These are phyloP conservation scores for Baudoinia panamericana DNA, from an alignment of 495 filamentous ascomycete genomes.

Conservation along the genomic window DNA sequence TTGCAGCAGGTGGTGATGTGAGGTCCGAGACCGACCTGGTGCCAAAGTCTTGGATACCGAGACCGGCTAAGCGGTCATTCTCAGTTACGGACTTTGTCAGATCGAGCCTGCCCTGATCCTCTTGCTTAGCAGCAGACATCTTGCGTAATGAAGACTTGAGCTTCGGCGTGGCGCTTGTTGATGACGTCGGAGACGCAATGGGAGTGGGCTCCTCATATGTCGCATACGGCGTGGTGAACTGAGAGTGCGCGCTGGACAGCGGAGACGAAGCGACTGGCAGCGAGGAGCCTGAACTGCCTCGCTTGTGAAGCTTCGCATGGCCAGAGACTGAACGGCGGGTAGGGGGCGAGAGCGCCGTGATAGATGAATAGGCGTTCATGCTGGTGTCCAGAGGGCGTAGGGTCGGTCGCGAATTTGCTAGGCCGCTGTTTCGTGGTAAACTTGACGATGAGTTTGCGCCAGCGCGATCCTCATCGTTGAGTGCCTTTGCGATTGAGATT, in stretches of 20 bases:
- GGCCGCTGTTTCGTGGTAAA: neutral
- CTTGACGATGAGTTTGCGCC: neutral
- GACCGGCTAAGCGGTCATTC: conserved; percentile 42
- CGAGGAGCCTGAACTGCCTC: conserved; percentile 27
- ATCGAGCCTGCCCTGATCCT: conserved; percentile 38
- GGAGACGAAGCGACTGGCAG: conserved; percentile 18
- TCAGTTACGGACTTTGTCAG: conserved; percentile 43
- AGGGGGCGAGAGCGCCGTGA: neutral
- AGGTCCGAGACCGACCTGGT: conserved; percentile 31
- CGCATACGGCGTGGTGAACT: conserved; percentile 27
- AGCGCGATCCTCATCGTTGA: conserved; percentile 4
- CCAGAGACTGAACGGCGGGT: neutral
- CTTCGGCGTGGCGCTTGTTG: conserved; percentile 28
- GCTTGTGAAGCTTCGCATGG: conserved; percentile 30
- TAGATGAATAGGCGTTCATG: conserved; percentile 8
- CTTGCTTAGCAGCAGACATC: conserved; percentile 25
- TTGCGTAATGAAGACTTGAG: conserved; percentile 49
- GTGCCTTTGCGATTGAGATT: neutral
- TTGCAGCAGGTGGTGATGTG: conserved; percentile 22
- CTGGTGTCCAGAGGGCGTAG: neutral
- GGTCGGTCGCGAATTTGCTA: neutral
- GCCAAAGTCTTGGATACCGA: conserved; percentile 39
- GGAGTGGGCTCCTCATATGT: conserved; percentile 27
- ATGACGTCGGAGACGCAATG: conserved; percentile 4
- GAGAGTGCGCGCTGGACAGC: conserved; percentile 10